Evolutionary conservation across 768 basidiomycete species (phyloP).

Genomic region (Pholiota conissans): DNA sequence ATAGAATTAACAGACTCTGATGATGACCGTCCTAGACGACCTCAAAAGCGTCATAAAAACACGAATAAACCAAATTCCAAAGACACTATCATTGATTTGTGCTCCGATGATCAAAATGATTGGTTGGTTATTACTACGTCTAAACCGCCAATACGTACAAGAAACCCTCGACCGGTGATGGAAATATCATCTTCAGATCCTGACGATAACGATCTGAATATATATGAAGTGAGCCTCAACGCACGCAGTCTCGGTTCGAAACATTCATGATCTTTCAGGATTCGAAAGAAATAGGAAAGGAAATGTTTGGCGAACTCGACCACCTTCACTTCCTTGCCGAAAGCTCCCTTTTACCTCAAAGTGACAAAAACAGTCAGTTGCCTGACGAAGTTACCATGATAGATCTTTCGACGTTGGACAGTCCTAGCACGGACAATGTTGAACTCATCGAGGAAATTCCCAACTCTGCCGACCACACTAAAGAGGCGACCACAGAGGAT

Average conservation of each 20-base stretch:
- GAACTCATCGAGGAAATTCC: neutral
- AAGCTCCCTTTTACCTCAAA: neutral
- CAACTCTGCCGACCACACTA: neutral
- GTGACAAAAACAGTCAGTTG: neutral
- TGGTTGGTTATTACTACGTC: neutral
- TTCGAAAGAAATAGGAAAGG: neutral
- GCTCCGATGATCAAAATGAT: constrained; percentile 18
- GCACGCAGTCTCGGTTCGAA: neutral
- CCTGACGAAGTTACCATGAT: neutral
- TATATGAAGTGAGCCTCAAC: neutral
- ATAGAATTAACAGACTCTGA: constrained; percentile 6
- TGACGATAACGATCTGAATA: neutral
- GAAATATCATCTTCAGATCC: neutral
- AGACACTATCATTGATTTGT: constrained; percentile 20
- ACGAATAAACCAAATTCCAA: neutral
- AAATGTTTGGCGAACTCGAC: neutral
- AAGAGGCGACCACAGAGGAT: neutral
- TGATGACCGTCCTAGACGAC: neutral
- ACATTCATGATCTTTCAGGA: neutral
- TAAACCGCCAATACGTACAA: neutral
- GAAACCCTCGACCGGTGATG: neutral
- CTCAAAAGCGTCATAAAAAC: constrained; percentile 7
- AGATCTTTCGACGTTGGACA: neutral
- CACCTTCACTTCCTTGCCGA: neutral
- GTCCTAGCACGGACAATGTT: neutral